Conservation (phyloP, 2,329 filamentous ascomycete genomes). For the Scortechinia acanthostroma region DNA sequence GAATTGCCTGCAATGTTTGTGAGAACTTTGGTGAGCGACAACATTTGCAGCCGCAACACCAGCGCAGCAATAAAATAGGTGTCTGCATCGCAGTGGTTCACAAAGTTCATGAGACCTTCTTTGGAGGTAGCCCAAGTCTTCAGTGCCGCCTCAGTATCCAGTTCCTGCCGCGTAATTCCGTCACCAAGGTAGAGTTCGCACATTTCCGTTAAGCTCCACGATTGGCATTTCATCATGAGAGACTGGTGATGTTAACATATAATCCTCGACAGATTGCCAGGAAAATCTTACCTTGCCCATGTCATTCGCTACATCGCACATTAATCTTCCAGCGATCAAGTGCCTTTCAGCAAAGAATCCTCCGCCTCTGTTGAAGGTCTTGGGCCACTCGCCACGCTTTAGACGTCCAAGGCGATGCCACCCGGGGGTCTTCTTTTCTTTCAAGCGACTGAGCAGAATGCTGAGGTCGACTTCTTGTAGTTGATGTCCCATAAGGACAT, state of each 20-base stretch:
- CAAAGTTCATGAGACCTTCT: constrained; percentile 83
- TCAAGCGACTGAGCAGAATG: constrained; percentile 76
- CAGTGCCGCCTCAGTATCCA: constrained; percentile 82
- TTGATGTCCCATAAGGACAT: constrained; percentile 88
- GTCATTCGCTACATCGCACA: constrained; percentile 93
- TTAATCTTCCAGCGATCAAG: constrained; percentile 76
- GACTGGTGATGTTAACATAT: constrained; percentile 32
- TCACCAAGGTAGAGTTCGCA: constrained; percentile 79
- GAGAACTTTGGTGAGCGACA: constrained; percentile 87
- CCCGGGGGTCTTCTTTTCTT: constrained; percentile 83
- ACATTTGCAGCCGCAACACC: constrained; percentile 80
- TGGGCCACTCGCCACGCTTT: constrained; percentile 78
- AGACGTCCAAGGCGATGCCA: constrained; percentile 91
- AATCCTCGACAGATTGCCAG: background rate
- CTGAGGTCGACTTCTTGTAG: constrained; percentile 97
- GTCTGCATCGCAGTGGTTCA: constrained; percentile 88
- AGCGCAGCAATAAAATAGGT: constrained; percentile 93
- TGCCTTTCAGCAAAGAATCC: constrained; percentile 92
- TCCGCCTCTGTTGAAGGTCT: constrained; percentile 77
- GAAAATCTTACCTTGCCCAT: constrained; percentile 68
- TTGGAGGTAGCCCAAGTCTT: constrained; percentile 80
- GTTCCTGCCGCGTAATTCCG: constrained; percentile 67
- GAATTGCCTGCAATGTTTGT: constrained; percentile 97
- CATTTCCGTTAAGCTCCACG: constrained; percentile 97
- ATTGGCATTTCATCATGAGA: constrained; percentile 92